phyloP scores from a whole-genome alignment of 2,329 filamentous ascomycete genomes.

The Phoma sp. region DNA sequence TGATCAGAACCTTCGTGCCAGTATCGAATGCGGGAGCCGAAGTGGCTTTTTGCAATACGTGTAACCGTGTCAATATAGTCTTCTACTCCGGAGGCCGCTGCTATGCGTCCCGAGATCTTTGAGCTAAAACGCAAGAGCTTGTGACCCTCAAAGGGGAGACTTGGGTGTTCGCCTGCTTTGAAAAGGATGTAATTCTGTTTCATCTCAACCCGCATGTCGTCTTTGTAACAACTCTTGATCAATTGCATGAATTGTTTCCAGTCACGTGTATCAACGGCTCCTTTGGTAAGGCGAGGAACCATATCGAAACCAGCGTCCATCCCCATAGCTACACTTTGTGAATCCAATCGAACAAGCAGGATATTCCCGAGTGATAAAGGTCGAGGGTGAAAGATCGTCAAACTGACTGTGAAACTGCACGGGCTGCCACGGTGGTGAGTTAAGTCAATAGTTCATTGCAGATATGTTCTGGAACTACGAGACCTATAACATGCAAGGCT shows the following conservation, averaged over 20 bases:
- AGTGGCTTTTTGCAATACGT: slow-evolving; percentile 17
- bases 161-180: slow-evolving; percentile 33
- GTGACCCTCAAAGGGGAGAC: slow-evolving; percentile 37
- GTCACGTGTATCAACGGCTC: slow-evolving; percentile 27
- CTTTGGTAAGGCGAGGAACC: slow-evolving; percentile 32
- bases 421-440: too few relatives aligned
- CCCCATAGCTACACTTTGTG: slow-evolving; percentile 21
- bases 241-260: slow-evolving; percentile 31
- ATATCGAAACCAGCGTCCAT: slow-evolving; percentile 38
- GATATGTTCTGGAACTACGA: too few relatives aligned
- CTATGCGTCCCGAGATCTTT: slow-evolving; percentile 12
- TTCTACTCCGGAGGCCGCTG: slow-evolving; percentile 14
- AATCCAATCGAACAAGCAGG: background rate
- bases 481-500: too few relatives aligned
- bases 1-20: slow-evolving; percentile 25
- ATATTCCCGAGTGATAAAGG: too few relatives aligned
- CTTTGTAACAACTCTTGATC: slow-evolving; percentile 27
- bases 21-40: slow-evolving; percentile 27
- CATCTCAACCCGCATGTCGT: slow-evolving; percentile 26
- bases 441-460: too few relatives aligned
- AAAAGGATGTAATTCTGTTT: slow-evolving; percentile 37
- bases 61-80: slow-evolving; percentile 29
- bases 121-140: slow-evolving; percentile 40
- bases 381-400: too few relatives aligned
- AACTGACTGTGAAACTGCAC: too few relatives aligned